Conservation (phyloP, 768 basidiomycete genomes). For the Amanita fuliginea region DNA sequence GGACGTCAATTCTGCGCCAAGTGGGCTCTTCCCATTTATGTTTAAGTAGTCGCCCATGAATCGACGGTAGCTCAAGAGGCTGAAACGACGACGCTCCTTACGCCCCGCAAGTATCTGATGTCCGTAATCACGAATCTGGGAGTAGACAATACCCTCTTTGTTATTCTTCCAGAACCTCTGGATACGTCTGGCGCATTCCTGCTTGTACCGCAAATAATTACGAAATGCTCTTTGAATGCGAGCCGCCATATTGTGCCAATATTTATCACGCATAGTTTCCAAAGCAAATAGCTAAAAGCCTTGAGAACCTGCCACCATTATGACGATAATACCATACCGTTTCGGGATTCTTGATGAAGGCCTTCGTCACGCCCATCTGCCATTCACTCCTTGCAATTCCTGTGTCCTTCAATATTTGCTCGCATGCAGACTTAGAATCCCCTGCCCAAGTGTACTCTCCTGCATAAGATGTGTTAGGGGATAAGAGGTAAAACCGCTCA, state of each 20-base stretch:
- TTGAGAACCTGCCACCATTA: not conserved
- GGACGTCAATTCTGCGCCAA: conserved; percentile 65
- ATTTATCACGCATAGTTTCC: conserved; percentile 97
- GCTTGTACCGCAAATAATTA: conserved; percentile 91
- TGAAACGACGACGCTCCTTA: conserved; percentile 91
- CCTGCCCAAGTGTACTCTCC: conserved; percentile 98
- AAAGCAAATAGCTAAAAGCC: conserved; percentile 77
- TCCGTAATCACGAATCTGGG: conserved; percentile 87
- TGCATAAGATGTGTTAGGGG: conserved; percentile 92
- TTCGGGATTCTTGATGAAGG: conserved; percentile 99
- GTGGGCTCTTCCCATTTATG: conserved; percentile 67
- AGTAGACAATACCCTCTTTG: conserved; percentile 85
- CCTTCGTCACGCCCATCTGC: conserved; percentile 99
- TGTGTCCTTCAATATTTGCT: conserved; percentile 87
- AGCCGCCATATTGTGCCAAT: conserved; percentile 99
- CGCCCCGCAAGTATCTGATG: conserved; percentile 85
- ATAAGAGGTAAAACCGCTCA: conserved; percentile 93
- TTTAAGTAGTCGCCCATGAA: conserved; percentile 97
- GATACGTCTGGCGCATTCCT: conserved; percentile 90
- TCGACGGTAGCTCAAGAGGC: conserved; percentile 85
- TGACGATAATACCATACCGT: conserved; percentile 44
- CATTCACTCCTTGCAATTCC: conserved; percentile 96
- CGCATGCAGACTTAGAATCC: conserved; percentile 82
- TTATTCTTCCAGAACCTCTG: conserved; percentile 99
- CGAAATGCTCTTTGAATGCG: conserved; percentile 96